phyloP scores from a whole-genome alignment of 169 alveolate genomes.

The Eimeria maxima region DNA sequence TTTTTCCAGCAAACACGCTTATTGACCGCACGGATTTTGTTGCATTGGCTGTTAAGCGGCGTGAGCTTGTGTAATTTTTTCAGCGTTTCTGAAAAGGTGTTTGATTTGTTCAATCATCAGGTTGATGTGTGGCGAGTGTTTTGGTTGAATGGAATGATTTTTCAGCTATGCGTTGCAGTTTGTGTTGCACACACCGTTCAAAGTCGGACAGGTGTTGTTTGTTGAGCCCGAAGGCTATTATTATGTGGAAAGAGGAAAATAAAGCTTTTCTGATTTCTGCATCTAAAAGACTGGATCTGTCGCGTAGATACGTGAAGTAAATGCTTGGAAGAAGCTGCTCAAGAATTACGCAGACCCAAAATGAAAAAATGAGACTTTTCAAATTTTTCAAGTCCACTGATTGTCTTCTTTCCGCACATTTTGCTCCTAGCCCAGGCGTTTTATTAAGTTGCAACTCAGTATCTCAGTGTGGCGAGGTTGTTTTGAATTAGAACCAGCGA shows the following conservation, averaged over 20 bases:
- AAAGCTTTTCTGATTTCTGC: conserved; percentile 13
- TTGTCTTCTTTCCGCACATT: not conserved
- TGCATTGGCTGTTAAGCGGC: not conserved
- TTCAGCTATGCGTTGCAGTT: too few species aligned
- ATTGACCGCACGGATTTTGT: not conserved
- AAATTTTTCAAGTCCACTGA: not conserved
- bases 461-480: not conserved
- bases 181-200: not conserved
- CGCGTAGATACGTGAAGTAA: not conserved
- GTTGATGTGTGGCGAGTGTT: not conserved
- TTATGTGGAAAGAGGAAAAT: not conserved
- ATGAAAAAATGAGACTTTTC: not conserved
- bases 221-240: not conserved
- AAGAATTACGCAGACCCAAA: not conserved
- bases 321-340: not conserved
- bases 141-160: too few species aligned
- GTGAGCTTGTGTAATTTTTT: not conserved
- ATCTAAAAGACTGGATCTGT: not conserved
- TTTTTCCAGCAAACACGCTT: not conserved
- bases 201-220: not conserved
- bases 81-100: not conserved
- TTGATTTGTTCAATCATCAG: not conserved
- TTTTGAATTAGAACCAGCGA: not conserved
- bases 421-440: not conserved
- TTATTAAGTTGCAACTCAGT: not conserved